Base-by-base conservation (phyloP, 768 basidiomycete genomes). In the Phylloporus sp. region DNA sequence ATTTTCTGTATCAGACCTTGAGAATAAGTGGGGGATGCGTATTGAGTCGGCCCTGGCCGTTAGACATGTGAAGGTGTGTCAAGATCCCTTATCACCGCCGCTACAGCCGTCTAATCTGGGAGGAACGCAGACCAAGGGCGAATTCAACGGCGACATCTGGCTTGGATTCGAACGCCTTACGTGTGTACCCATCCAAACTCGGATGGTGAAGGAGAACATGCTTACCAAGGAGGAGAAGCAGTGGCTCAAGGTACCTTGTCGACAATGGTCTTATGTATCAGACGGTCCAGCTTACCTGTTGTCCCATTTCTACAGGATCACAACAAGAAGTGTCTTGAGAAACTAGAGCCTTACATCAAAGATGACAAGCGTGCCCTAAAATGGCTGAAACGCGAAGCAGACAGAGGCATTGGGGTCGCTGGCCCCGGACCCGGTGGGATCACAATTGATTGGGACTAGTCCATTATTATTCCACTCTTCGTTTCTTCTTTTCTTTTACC, bases 131-230 rank as follows among this genome's bases (percentile, higher is more conserved):
- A 91, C 89, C 29, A 84, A 76, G 70, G 78, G 80, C 56, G 75
- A 81, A 56, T 86, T 83, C 65, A 86, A 82, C 55, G 86, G 85
- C 24, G 76, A 84, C 59, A 72, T 80, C 23, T 97, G 92, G 92
- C 79, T 92, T 31, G 88, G 86, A 8, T 97, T 95, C 67, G 91
- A 95, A 69, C 85, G 94, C 5, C 74, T 97, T 59, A 95, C 95
- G 3, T 86, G 89, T 72, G 94, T 97, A 10, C 95, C 95, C 4
- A 97, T 97, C 61, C 88, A 94, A 69, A 88, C 89, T 2, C 78
- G 81, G 59, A 88, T 98, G 83, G 85, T 97, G 46, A 88, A 91
- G 64, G 87, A 84, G 42, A 76, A 67, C 45, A 83, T 97, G 80
- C 79, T 97, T 50, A 83, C 86, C 16, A 89, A 86, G 65, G 86